These are phyloP conservation scores for Suillus hirtellus DNA, from an alignment of 768 basidiomycete genomes.

Conservation along the genomic window DNA sequence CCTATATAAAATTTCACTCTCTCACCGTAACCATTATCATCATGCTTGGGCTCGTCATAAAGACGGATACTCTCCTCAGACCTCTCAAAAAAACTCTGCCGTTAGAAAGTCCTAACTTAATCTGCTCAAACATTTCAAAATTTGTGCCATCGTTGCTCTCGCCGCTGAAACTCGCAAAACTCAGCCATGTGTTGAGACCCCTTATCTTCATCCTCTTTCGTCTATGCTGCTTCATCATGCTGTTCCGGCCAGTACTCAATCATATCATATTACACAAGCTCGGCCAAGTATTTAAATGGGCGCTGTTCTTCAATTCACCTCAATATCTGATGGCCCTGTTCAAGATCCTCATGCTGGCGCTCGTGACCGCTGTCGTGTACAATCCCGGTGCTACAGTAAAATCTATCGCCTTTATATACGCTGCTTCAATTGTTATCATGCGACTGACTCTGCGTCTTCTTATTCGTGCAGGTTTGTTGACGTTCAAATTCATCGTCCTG, in stretches of 20 bases:
- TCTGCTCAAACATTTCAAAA: background rate
- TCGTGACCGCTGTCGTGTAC: conserved; percentile 16
- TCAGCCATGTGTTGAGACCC: background rate
- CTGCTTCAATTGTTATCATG: background rate
- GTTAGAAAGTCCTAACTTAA: background rate
- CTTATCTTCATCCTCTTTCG: conserved; percentile 1
- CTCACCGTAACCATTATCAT: background rate
- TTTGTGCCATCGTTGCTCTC: background rate
- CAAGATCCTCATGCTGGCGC: conserved; percentile 17
- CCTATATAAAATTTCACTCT: background rate
- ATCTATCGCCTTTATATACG: background rate
- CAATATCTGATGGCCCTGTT: conserved; percentile 7
- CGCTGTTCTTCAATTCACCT: background rate
- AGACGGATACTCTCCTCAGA: background rate
- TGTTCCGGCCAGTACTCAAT: background rate
- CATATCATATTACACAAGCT: conserved; percentile 2
- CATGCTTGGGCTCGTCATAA: background rate
- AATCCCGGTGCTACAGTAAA: conserved; percentile 14
- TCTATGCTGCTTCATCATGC: background rate
- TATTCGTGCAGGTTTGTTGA: conserved; percentile 1
- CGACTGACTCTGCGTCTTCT: background rate
- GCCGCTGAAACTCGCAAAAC: background rate
- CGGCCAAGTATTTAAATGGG: conserved; percentile 4
- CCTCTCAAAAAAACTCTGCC: background rate
- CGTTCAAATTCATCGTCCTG: conserved; percentile 2